phyloP scores from a whole-genome alignment of 306 rosid species.

The Quercus wislizeni region DNA sequence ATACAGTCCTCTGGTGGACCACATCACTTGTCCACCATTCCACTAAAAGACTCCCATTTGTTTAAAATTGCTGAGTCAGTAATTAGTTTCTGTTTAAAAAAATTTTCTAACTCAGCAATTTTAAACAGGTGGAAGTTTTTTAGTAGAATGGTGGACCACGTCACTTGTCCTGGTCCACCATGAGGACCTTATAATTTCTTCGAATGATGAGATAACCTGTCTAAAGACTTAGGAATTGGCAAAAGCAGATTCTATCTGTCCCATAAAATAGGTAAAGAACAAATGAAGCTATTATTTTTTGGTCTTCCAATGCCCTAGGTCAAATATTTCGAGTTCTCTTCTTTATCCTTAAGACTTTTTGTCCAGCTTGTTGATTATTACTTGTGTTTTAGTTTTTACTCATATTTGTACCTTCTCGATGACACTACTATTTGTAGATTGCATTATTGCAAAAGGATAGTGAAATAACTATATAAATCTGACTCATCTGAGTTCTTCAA shows the following conservation, averaged over 20 bases:
- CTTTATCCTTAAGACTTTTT: neutral
- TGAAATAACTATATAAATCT: conserved; percentile 65
- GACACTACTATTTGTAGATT: conserved; percentile 51
- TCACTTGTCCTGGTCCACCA: no score
- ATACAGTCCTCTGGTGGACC: no score
- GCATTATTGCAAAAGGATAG: conserved; percentile 84
- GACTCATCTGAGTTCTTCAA: no score
- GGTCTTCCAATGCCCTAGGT: conserved; percentile 1
- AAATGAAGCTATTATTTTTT: conserved; percentile 12
- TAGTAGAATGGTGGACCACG: no score
- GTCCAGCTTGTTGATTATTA: neutral
- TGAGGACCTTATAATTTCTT: neutral
- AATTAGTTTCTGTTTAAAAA: no score
- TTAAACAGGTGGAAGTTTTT: no score
- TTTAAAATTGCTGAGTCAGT: no score
- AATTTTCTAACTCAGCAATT: no score
- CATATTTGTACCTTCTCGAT: conserved; percentile 17
- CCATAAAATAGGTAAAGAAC: conserved; percentile 70
- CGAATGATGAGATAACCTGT: conserved; percentile 94
- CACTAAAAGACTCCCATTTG: no score
- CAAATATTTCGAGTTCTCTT: neutral
- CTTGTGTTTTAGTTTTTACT: no score
- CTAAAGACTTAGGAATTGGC: conserved; percentile 93
- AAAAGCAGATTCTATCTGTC: conserved; percentile 55
- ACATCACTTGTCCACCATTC: no score